phyloP scores from a whole-genome alignment of 371 early-diverging fungal species.

The Homolaphlyctis polyrhiza region DNA sequence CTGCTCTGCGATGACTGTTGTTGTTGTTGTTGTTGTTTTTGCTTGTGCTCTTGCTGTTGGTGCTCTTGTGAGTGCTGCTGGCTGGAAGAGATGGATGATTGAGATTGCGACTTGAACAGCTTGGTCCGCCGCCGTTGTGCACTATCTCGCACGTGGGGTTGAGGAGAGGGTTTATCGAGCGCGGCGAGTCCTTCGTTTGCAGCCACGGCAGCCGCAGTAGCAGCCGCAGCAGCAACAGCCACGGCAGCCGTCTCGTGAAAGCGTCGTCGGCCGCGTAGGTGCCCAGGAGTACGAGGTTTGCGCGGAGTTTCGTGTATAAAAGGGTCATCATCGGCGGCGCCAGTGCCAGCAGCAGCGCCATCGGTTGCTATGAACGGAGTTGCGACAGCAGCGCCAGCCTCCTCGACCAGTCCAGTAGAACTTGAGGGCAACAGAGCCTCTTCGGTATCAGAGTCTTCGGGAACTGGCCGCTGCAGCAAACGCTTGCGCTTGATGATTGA shows the following conservation, averaged over 20 bases:
- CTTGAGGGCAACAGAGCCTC: no score
- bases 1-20: no score
- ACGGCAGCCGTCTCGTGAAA: background rate
- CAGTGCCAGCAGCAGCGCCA: background rate
- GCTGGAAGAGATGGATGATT: background rate
- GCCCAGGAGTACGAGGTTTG: background rate
- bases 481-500: no score
- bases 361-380: background rate
- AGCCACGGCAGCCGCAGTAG: background rate
- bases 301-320: no score
- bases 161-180: background rate
- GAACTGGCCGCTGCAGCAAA: no score
- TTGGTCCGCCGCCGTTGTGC: background rate
- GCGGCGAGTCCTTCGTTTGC: background rate
- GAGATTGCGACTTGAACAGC: background rate
- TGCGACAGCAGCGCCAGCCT: no score
- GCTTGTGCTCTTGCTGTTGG: background rate
- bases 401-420: no score
- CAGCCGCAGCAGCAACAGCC: conserved; percentile 1
- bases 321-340: background rate
- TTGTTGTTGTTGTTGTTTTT: background rate
- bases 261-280: background rate
- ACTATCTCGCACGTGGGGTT: background rate
- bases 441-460: no score
- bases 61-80: background rate